Conservation (phyloP, 495 filamentous ascomycete genomes). For the Neurospora pannonica region DNA sequence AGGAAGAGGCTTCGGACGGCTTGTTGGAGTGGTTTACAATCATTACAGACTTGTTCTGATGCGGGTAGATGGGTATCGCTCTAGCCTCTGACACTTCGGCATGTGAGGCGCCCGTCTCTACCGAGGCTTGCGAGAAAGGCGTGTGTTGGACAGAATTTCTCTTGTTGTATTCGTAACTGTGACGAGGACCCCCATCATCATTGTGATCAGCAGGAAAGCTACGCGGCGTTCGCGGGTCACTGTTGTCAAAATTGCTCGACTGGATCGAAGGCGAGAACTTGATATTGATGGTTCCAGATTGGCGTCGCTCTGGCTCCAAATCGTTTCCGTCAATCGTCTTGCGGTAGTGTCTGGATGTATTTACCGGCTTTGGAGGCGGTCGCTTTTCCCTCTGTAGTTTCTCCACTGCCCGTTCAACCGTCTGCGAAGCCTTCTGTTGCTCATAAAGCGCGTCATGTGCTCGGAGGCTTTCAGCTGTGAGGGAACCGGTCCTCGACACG, state of each 20-base stretch:
- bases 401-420: constrained; percentile 17
- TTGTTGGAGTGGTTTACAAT: constrained; percentile 61
- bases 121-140: constrained; percentile 50
- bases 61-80: constrained; percentile 73
- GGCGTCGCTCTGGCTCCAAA: constrained; percentile 9
- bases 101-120: constrained; percentile 43
- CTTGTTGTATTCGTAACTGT: constrained; percentile 12
- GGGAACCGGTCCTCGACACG: constrained; percentile 52
- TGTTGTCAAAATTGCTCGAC: constrained; percentile 15
- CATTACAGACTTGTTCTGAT: constrained; percentile 75
- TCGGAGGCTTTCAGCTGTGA: constrained; percentile 57
- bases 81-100: constrained; percentile 66
- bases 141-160: constrained; percentile 43
- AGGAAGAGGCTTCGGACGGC: constrained; percentile 25
- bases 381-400: constrained; percentile 16
- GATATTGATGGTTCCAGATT: constrained; percentile 13
- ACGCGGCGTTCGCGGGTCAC: not conserved
- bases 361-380: not conserved
- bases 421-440: constrained; percentile 22
- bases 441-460: constrained; percentile 42
- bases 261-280: constrained; percentile 17
- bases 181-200: constrained; percentile 24
- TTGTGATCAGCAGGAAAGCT: constrained; percentile 26
- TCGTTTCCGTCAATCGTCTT: not conserved
- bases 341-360: not conserved